Evolutionary conservation across 129 eudicot species (phyloP), one percentile per base, ranked within the genome.

Genomic region (Artemisia argyi): DNA sequence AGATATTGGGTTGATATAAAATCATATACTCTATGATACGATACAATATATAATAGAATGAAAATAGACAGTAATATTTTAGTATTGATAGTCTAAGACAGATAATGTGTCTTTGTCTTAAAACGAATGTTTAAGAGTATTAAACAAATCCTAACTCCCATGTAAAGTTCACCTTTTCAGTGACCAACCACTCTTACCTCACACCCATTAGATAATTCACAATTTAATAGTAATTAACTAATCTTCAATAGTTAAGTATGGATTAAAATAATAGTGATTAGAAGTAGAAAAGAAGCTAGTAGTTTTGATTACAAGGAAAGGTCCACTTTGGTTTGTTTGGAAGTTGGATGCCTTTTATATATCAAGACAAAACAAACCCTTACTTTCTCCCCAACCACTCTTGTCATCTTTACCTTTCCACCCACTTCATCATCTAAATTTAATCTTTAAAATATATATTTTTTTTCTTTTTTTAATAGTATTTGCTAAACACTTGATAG

Each of bases 311-410:
- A 44, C 67, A 71, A 63, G 65, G 61, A 72, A 78, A 78, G 82
- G 82, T 78, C 82, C 82, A 78, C 82, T 78, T 71, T 63, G 77
- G 73, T 78, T 78, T 78, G 82, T 78, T 71, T 63, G 82, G 77
- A 63, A 71, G 77, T 44, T 63, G 73, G 82, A 71, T 71, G 73
- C 82, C 77, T 78, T 78, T 76, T 78, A 63, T 71, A 78, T 71
- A 71, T 78, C 77, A 71, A 71, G 82, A 71, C 82, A 78, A 78
- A 78, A 71, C 82, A 78, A 78, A 78, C 77, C 66, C 73, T 44
- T 71, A 24, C 82, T 78, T 78, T 78, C 51, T 55, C 53, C 77
- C 82, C 65, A 78, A 78, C 82, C 67, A 78, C 82, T 78, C 82
- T 78, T 63, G 82, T 78, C 82, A 71, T 78, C 67, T 78, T 71